Evolutionary conservation across 495 filamentous ascomycete species (phyloP).

Genomic region (Usnea hakonensis): DNA sequence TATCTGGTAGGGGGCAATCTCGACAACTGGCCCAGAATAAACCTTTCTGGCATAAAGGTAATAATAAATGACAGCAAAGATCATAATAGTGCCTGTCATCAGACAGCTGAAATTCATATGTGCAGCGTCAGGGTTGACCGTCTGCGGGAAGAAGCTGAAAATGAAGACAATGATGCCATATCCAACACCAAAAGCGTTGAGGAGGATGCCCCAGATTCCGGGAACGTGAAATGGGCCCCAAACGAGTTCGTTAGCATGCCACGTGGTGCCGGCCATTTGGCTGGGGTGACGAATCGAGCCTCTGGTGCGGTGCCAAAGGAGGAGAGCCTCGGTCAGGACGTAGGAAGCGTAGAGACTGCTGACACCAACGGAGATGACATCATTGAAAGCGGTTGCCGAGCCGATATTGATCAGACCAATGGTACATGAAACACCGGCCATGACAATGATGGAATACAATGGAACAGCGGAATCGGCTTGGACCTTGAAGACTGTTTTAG

Average conservation of each 20-base stretch:
- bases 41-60: constrained; percentile 33
- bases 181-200: constrained; percentile 35
- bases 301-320: constrained; percentile 40
- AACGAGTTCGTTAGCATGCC: constrained; percentile 28
- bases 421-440: too few relatives aligned
- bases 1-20: constrained; percentile 22
- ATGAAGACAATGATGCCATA: constrained; percentile 34
- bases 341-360: too few relatives aligned
- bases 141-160: constrained; percentile 41
- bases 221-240: constrained; percentile 47
- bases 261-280: constrained; percentile 19
- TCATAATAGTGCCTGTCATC: constrained; percentile 37
- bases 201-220: constrained; percentile 36
- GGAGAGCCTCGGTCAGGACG: constrained; percentile 34
- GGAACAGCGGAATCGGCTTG: too few relatives aligned
- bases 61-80: constrained; percentile 39
- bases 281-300: constrained; percentile 30
- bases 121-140: constrained; percentile 27
- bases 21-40: constrained; percentile 39
- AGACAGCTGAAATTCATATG: constrained; percentile 39
- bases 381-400: too few relatives aligned
- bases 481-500: too few relatives aligned
- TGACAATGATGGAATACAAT: too few relatives aligned
- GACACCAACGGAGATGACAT: too few relatives aligned
- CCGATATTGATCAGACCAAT: too few relatives aligned